A percentile compares a stretch with the other conserved stretches of the same genome.
phyloP scores from a whole-genome alignment of 2,329 filamentous ascomycete species.

The Cytospora piceae region DNA sequence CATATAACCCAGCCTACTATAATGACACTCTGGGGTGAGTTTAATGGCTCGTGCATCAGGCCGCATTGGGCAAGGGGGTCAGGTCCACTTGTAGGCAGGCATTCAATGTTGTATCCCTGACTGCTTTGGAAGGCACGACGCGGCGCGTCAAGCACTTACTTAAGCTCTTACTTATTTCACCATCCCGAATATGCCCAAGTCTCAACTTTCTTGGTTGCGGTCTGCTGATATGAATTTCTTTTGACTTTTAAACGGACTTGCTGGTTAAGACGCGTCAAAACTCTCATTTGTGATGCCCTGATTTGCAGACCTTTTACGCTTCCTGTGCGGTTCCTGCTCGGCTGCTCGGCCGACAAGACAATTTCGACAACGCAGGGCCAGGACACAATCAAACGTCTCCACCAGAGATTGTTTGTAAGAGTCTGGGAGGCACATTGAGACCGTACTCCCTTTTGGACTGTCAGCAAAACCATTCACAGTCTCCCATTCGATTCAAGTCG shows the following conservation, averaged over 20 bases:
- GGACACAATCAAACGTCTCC: neutral
- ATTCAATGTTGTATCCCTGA: conserved; percentile 15
- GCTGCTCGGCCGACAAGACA: conserved; percentile 8
- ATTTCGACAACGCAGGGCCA: neutral
- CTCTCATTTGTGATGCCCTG: conserved; percentile 5
- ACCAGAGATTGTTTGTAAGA: neutral
- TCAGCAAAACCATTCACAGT: neutral
- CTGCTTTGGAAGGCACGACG: conserved; percentile 28
- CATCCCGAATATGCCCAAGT: neutral
- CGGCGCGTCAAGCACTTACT: conserved; percentile 25
- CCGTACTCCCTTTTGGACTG: neutral
- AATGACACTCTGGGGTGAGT: neutral
- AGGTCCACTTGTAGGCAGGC: conserved; percentile 14
- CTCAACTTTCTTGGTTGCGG: neutral
- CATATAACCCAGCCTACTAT: neutral
- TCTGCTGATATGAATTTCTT: neutral
- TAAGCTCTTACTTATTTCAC: neutral
- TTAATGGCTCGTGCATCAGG: neutral
- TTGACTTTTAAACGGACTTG: neutral
- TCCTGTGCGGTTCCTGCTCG: conserved; percentile 3
- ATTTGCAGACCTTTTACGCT: neutral
- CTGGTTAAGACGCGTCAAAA: neutral
- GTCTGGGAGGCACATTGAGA: neutral
- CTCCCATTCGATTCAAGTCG: neutral
- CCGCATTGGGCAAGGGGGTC: conserved; percentile 4